phyloP scores from a whole-genome alignment of 805 yeast genomes.

The Candida adriatica region DNA sequence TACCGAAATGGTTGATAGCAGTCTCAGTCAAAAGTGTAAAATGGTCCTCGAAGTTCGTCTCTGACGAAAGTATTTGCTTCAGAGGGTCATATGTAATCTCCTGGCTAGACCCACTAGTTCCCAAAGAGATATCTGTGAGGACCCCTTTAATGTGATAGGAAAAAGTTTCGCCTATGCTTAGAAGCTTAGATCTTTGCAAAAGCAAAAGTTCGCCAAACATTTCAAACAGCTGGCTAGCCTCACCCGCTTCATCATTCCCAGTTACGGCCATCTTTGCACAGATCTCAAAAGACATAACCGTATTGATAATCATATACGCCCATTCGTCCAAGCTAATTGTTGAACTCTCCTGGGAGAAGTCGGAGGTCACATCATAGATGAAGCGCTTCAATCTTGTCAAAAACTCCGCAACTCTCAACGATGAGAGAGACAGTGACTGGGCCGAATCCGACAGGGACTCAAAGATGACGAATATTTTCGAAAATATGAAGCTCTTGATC shows the following conservation, averaged over 20 bases:
- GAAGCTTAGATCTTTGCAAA: slow-evolving; percentile 38
- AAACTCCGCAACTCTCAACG: slow-evolving; percentile 34
- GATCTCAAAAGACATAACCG: slow-evolving; percentile 26
- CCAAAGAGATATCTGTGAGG: slow-evolving; percentile 13
- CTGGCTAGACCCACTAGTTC: background rate
- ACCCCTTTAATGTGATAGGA: slow-evolving; percentile 28
- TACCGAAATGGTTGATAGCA: slow-evolving; percentile 45
- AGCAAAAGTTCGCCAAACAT: slow-evolving; percentile 43
- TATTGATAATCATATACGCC: slow-evolving; percentile 33
- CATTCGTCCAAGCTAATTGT: slow-evolving; percentile 32
- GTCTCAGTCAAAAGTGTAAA: slow-evolving; percentile 50
- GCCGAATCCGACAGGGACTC: slow-evolving; percentile 32
- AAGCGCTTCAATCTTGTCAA: slow-evolving; percentile 29
- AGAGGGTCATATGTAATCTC: slow-evolving; percentile 16
- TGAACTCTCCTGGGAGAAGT: slow-evolving; percentile 9
- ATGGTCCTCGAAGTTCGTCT: slow-evolving; percentile 30
- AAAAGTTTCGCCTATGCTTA: slow-evolving; percentile 26
- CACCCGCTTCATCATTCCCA: slow-evolving; percentile 20
- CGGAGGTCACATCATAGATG: slow-evolving; percentile 29
- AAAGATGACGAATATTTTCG: slow-evolving; percentile 30
- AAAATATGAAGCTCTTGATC: slow-evolving; percentile 27
- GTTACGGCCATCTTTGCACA: slow-evolving; percentile 9
- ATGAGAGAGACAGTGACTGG: slow-evolving; percentile 33
- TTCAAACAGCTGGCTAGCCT: slow-evolving; percentile 26
- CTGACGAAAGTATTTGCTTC: slow-evolving; percentile 22